Conservation (phyloP, 2,329 filamentous ascomycete species). For the Trichophyton mentagrophytes region DNA sequence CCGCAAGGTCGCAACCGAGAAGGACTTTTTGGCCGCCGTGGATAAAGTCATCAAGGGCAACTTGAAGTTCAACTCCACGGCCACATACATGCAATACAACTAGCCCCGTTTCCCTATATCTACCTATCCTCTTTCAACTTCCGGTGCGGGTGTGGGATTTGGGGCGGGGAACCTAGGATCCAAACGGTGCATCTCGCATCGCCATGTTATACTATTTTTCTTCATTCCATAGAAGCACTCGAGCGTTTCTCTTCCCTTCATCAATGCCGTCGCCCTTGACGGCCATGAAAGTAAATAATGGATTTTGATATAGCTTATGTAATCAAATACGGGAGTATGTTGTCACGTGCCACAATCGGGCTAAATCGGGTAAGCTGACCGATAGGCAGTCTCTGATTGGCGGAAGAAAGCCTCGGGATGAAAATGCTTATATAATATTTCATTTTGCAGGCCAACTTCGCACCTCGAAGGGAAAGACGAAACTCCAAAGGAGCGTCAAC, state of each 20-base stretch:
- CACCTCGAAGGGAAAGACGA: not conserved
- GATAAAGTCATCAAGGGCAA: slow-evolving; percentile 99
- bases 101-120: slow-evolving; percentile 36
- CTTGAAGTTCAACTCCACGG: slow-evolving; percentile 97
- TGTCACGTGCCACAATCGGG: slow-evolving; percentile 13
- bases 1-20: slow-evolving; percentile 95
- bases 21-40: slow-evolving; percentile 94
- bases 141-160: not conserved
- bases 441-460: slow-evolving; percentile 6
- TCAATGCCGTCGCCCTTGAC: not conserved
- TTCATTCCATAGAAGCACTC: slow-evolving; percentile 1
- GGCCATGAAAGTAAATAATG: too few relatives aligned
- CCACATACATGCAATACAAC: slow-evolving; percentile 98
- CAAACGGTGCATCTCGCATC: not conserved
- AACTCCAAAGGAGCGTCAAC: not conserved
- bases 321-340: not conserved
- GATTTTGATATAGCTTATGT: not conserved
- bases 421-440: slow-evolving; percentile 25
- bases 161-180: not conserved
- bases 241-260: not conserved
- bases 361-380: slow-evolving; percentile 27
- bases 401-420: slow-evolving; percentile 23
- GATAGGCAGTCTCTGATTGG: slow-evolving; percentile 25
- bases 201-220: slow-evolving; percentile 2
- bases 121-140: not conserved